Conservation (phyloP, 352 stramenopile genomes). For the Saprolegnia diclina region DNA sequence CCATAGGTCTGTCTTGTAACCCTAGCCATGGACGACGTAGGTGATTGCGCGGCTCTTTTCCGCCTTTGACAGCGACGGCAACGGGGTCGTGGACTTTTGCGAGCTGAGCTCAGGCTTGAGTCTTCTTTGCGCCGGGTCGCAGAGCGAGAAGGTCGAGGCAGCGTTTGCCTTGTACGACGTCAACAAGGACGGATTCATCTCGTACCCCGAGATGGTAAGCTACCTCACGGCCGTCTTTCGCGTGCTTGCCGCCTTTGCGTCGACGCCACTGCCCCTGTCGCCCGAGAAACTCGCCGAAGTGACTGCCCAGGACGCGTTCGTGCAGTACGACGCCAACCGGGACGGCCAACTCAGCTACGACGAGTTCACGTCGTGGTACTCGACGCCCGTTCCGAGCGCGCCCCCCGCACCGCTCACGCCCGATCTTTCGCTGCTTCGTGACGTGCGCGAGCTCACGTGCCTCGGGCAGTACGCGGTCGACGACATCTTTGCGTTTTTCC, state of each 20-base stretch:
- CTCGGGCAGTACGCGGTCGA: constrained; percentile 75
- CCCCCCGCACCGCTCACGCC: constrained; percentile 13
- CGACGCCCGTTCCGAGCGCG: constrained; percentile 11
- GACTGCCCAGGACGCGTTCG: constrained; percentile 70
- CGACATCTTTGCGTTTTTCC: constrained; percentile 85
- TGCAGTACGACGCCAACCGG: constrained; percentile 46
- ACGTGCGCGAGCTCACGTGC: constrained; percentile 79
- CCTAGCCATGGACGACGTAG: neutral
- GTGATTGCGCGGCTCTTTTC: constrained; percentile 52
- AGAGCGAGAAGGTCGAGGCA: constrained; percentile 74
- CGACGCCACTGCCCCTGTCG: constrained; percentile 47
- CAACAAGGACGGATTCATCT: constrained; percentile 82
- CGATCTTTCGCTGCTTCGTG: constrained; percentile 38
- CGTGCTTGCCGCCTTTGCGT: constrained; percentile 59
- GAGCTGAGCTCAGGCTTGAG: constrained; percentile 80
- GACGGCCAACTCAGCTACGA: constrained; percentile 31
- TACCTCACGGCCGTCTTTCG: constrained; percentile 81
- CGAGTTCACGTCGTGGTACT: constrained; percentile 32
- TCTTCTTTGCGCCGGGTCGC: constrained; percentile 66
- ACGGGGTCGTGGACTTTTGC: constrained; percentile 82
- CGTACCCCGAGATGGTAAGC: constrained; percentile 75
- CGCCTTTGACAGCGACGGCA: constrained; percentile 65
- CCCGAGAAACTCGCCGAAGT: constrained; percentile 60
- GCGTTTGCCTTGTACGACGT: constrained; percentile 85
- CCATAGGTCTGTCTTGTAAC: constrained; percentile 45